These are phyloP conservation scores for Phaeophleospora eucalypticola DNA, from an alignment of 2,329 filamentous ascomycete species.

Conservation along the genomic window DNA sequence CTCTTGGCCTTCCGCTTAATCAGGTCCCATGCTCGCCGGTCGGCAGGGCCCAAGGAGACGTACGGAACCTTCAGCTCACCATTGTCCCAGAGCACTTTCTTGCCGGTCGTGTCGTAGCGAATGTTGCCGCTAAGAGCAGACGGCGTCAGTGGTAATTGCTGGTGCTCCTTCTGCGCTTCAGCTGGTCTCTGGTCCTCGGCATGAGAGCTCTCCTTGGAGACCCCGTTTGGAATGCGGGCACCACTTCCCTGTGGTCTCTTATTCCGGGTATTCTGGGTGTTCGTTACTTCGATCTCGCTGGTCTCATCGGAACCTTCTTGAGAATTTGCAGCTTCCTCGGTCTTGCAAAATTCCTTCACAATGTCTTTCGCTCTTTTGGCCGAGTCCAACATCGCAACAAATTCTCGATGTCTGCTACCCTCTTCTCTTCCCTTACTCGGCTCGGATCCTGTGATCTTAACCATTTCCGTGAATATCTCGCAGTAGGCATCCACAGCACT, in stretches of 20 bases:
- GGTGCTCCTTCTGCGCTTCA: neutral
- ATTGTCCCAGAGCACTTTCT: constrained; percentile 6
- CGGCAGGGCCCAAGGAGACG: constrained; percentile 2
- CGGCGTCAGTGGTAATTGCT: neutral
- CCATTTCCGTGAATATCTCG: constrained; percentile 27
- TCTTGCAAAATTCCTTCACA: constrained; percentile 12
- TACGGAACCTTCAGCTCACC: constrained; percentile 5
- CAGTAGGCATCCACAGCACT: constrained; percentile 25
- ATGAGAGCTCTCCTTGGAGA: neutral
- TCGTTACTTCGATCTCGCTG: neutral
- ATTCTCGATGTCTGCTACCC: constrained; percentile 20
- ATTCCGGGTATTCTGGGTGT: neutral
- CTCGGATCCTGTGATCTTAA: constrained; percentile 24
- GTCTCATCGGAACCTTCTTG: neutral
- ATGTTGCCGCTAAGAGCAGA: neutral
- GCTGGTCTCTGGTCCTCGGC: neutral
- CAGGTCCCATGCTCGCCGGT: constrained; percentile 4
- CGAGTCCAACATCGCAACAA: constrained; percentile 22
- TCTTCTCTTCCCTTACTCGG: constrained; percentile 21
- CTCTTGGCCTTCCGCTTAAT: neutral
- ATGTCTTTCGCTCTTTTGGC: constrained; percentile 19
- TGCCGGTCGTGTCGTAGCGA: constrained; percentile 3
- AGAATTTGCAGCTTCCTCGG: neutral
- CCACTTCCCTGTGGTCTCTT: neutral
- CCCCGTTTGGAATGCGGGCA: neutral